Evolutionary conservation across 768 basidiomycete species (phyloP), one percentile per base, ranked within the genome.

Genomic region (Lactifluus echinatus): DNA sequence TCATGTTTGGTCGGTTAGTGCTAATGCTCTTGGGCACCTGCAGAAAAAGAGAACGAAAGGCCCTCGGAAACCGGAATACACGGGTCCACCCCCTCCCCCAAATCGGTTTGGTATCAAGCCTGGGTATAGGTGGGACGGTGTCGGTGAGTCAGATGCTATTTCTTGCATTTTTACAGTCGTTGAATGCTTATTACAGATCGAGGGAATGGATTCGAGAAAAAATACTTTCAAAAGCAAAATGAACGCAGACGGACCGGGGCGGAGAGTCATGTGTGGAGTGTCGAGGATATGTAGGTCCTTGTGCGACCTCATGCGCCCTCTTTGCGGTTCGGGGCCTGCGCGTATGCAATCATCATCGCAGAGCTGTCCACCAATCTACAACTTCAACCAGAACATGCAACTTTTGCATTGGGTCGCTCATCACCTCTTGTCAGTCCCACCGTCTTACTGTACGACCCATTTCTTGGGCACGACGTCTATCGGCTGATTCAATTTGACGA

Each of bases 61-160:
- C 0, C 85, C 91, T 2, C 80, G 80, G 51, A 83, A 77, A 71
- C 96, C 95, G 8, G 84, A 86, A 68, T 97, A 97, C 69, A 75
- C 71, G 17, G 93, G 94, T 12, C 91, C 94, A 0, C 81, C 86
- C 0, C 90, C 91, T 1, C 87, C 93, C 14, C 94, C 95, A 8
- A 98, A 99, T 73, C 84, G 96, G 7, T 98, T 95, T 69, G 87
- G 87, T 23, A 97, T 99, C 61, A 87, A 81, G 62, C 96, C 96
- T 24, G 96, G 96, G 0, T 92, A 93, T 69, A 78, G 95, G 67
- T 99, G 96, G 96, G 96, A 99, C 69, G 96, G 96, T 28, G 96
- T 98, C 61, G 94, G 94, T 92, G 60, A 62, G 79, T 75, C 10
- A 10, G 53, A 19, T 45, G 24, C n/a, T 21, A 49, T 28, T 37